phyloP scores from a whole-genome alignment of 768 basidiomycete genomes.

The Amanita exitialis region DNA sequence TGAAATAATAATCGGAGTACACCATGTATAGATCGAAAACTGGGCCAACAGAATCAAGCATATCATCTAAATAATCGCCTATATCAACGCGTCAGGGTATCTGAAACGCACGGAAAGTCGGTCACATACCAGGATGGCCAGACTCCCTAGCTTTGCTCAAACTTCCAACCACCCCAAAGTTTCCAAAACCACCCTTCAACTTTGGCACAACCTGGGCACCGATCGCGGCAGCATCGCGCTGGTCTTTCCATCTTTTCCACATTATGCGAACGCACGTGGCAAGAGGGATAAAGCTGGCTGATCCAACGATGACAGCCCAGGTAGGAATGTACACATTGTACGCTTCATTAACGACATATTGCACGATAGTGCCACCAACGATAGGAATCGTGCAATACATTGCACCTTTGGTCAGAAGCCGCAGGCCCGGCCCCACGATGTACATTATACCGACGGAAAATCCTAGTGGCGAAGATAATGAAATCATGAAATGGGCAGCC shows the following conservation, averaged over 20 bases:
- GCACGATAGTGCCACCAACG: slow-evolving; percentile 11
- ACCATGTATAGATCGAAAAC: slow-evolving; percentile 35
- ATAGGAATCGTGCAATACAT: neutral
- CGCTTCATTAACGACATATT: slow-evolving; percentile 8
- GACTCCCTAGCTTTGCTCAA: slow-evolving; percentile 25
- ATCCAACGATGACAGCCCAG: slow-evolving; percentile 23
- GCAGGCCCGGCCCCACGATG: neutral
- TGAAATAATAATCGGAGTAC: slow-evolving; percentile 36
- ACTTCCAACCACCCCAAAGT: slow-evolving; percentile 29
- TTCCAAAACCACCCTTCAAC: slow-evolving; percentile 30
- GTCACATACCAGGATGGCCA: slow-evolving; percentile 40
- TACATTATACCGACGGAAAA: neutral
- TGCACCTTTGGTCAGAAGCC: neutral
- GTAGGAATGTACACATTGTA: slow-evolving; percentile 21
- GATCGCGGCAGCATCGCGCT: slow-evolving; percentile 27
- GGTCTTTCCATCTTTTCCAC: slow-evolving; percentile 18
- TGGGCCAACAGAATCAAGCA: slow-evolving; percentile 26
- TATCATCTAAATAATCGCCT: slow-evolving; percentile 34
- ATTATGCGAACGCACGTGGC: slow-evolving; percentile 21
- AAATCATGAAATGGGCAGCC: neutral
- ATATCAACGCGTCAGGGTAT: neutral
- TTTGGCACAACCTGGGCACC: slow-evolving; percentile 36
- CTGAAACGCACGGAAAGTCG: neutral
- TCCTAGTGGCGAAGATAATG: neutral
- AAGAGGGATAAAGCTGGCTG: slow-evolving; percentile 23